A percentile compares a stretch with the other conserved stretches of the same genome.
Evolutionary conservation across 2,329 filamentous ascomycete species (phyloP).

Genomic region (Epichloe coenophiala): DNA sequence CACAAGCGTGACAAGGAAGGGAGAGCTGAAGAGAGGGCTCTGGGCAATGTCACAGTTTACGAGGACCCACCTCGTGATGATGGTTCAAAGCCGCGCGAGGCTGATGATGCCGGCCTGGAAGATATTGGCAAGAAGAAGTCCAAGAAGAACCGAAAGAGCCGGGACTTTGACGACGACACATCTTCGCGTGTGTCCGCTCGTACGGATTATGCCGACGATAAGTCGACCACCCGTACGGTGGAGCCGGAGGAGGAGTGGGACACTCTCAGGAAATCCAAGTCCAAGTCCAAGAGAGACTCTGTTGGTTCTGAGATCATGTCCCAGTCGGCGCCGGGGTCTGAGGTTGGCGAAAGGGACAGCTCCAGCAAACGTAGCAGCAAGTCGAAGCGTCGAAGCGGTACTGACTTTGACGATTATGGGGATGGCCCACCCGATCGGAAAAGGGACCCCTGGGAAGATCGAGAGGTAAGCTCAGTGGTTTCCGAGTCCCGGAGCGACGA

Average conservation of each 20-base stretch:
- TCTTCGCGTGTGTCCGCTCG: slow-evolving; percentile 15
- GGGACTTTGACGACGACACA: slow-evolving; percentile 15
- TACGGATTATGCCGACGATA: slow-evolving; percentile 17
- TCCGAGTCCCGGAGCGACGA: slow-evolving; percentile 28
- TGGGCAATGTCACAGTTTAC: slow-evolving; percentile 11
- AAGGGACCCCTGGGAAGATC: slow-evolving; percentile 28
- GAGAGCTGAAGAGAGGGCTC: slow-evolving; percentile 11
- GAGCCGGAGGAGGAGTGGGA: slow-evolving; percentile 23
- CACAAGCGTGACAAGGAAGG: slow-evolving; percentile 29
- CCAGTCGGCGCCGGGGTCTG: slow-evolving; percentile 21
- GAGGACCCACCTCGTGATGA: slow-evolving; percentile 10
- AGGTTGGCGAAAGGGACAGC: slow-evolving; percentile 19
- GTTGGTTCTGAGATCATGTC: slow-evolving; percentile 18
- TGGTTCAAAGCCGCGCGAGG: slow-evolving; percentile 10
- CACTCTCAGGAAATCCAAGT: slow-evolving; percentile 18
- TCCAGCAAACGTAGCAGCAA: slow-evolving; percentile 27
- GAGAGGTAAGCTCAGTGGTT: slow-evolving; percentile 35
- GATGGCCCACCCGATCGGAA: slow-evolving; percentile 26
- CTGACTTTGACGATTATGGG: slow-evolving; percentile 19
- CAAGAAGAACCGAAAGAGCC: slow-evolving; percentile 17
- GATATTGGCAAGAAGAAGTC: slow-evolving; percentile 13
- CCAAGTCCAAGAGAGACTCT: slow-evolving; percentile 22
- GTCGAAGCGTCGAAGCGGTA: slow-evolving; percentile 23
- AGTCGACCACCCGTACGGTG: slow-evolving; percentile 6
- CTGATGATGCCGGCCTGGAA: slow-evolving; percentile 12